Conservation (phyloP, 352 stramenopile genomes). For the Globisporangium rhizosaccharum region DNA sequence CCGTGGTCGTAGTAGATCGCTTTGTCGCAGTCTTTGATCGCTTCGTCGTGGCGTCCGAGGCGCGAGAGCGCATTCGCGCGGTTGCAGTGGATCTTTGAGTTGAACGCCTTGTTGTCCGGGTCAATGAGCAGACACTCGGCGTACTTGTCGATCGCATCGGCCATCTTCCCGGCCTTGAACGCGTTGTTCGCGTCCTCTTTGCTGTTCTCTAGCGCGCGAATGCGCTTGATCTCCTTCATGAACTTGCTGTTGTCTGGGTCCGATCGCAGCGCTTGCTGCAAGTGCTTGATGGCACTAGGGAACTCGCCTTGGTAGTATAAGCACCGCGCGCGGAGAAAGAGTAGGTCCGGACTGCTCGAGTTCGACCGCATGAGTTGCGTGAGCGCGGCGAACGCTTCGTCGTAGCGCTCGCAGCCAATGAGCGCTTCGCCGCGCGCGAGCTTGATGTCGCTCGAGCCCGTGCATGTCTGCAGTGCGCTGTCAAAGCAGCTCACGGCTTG, state of each 20-base stretch:
- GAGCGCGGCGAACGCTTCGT: conserved; percentile 76
- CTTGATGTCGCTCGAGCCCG: conserved; percentile 66
- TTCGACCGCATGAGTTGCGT: conserved; percentile 84
- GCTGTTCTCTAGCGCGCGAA: conserved; percentile 77
- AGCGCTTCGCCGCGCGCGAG: conserved; percentile 63
- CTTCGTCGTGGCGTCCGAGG: conserved; percentile 78
- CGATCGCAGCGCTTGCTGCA: conserved; percentile 85
- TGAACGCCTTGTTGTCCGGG: conserved; percentile 88
- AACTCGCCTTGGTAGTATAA: conserved; percentile 93
- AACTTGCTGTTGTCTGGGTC: conserved; percentile 89
- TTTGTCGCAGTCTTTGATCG: conserved; percentile 87
- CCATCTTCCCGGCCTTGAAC: conserved; percentile 82
- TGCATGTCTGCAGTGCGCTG: conserved; percentile 60
- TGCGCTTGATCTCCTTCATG: conserved; percentile 86
- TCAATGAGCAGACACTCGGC: conserved; percentile 83
- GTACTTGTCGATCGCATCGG: conserved; percentile 87
- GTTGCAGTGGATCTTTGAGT: conserved; percentile 93
- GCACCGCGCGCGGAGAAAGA: conserved; percentile 84
- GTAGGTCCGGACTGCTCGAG: conserved; percentile 74
- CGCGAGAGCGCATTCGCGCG: conserved; percentile 84
- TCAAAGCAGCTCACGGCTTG: conserved; percentile 74
- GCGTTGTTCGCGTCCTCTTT: conserved; percentile 89
- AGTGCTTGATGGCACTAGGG: conserved; percentile 90
- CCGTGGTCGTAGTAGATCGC: conserved; percentile 88
- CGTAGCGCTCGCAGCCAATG: conserved; percentile 73